Conservation (phyloP, 2,329 filamentous ascomycete genomes). For the Boeremia exigua region DNA sequence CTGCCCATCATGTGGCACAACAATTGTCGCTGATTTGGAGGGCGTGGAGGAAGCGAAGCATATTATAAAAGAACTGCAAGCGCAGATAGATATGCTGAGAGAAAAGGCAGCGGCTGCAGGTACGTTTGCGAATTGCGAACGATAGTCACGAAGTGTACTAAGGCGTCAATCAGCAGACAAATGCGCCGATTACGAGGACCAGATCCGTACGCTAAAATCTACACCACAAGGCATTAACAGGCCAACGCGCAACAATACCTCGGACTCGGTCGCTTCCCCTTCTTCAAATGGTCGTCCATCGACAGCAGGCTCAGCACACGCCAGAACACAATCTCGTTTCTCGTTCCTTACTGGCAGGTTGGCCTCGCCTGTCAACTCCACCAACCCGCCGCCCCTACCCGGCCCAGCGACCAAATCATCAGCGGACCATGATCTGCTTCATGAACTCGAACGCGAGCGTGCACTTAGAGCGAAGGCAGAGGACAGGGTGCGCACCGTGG, state of each 20-base stretch:
- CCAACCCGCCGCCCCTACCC: slow-evolving; percentile 20
- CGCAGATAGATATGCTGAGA: slow-evolving; percentile 72
- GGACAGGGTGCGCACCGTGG: slow-evolving; percentile 68
- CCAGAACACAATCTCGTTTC: slow-evolving; percentile 48
- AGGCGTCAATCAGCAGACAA: slow-evolving; percentile 54
- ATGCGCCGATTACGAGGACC: slow-evolving; percentile 80
- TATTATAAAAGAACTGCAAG: slow-evolving; percentile 65
- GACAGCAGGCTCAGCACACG: slow-evolving; percentile 34
- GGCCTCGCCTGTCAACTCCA: slow-evolving; percentile 38
- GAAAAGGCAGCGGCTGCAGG: slow-evolving; percentile 71
- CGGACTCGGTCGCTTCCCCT: slow-evolving; percentile 23
- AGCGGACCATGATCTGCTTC: slow-evolving; percentile 59
- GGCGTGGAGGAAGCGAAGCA: slow-evolving; percentile 29
- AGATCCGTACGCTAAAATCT: slow-evolving; percentile 63
- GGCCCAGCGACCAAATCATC: slow-evolving; percentile 16
- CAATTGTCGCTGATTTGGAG: slow-evolving; percentile 19
- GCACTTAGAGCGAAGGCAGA: slow-evolving; percentile 72
- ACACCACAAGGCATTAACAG: slow-evolving; percentile 11
- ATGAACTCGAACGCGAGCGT: slow-evolving; percentile 71
- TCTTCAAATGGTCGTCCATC: slow-evolving; percentile 39
- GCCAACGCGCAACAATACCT: slow-evolving; percentile 30
- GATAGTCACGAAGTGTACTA: slow-evolving; percentile 4
- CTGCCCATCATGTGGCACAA: slow-evolving; percentile 43
- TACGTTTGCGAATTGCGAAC: slow-evolving; percentile 40
- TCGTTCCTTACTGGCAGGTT: slow-evolving; percentile 52